These are phyloP conservation scores for Pseudozyma thailandica DNA, from an alignment of 1,284 basidiomycete species.

Conservation along the genomic window DNA sequence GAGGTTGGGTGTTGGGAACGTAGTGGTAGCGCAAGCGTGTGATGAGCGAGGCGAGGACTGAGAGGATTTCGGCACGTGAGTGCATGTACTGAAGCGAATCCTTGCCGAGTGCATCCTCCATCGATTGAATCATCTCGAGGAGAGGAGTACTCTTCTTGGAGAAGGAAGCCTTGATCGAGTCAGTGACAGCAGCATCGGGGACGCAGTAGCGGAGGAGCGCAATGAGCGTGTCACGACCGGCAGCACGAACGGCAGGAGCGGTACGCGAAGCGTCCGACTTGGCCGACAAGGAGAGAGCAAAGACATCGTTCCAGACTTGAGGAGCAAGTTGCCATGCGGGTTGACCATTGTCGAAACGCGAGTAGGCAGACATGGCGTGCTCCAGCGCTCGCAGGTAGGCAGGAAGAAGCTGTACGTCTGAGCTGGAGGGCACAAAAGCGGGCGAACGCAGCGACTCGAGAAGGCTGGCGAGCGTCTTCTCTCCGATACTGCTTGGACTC, in stretches of 20 bases:
- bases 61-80: constrained; percentile 59
- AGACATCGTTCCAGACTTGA: constrained; percentile 50
- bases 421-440: constrained; percentile 48
- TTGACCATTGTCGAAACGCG: constrained; percentile 48
- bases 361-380: constrained; percentile 61
- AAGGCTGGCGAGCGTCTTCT: constrained; percentile 31
- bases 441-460: constrained; percentile 56
- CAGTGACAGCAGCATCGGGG: constrained; percentile 55
- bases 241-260: constrained; percentile 53
- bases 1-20: constrained; percentile 64
- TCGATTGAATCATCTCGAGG: constrained; percentile 47
- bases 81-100: constrained; percentile 63
- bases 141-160: constrained; percentile 46
- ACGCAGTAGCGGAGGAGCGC: constrained; percentile 62
- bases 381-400: constrained; percentile 64
- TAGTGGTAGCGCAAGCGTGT: constrained; percentile 56
- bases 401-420: constrained; percentile 63
- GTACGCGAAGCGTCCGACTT: constrained; percentile 60
- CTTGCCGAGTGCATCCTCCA: constrained; percentile 61
- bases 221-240: constrained; percentile 55
- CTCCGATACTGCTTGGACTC: constrained; percentile 31
- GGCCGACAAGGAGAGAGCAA: constrained; percentile 55
- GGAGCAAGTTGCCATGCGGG: constrained; percentile 56
- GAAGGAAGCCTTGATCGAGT: constrained; percentile 40
- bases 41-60: constrained; percentile 58